A percentile compares a stretch with the other conserved stretches of the same genome.
Evolutionary conservation across 345 rosid genomes (phyloP).

Genomic region (Melaleuca alternifolia): DNA sequence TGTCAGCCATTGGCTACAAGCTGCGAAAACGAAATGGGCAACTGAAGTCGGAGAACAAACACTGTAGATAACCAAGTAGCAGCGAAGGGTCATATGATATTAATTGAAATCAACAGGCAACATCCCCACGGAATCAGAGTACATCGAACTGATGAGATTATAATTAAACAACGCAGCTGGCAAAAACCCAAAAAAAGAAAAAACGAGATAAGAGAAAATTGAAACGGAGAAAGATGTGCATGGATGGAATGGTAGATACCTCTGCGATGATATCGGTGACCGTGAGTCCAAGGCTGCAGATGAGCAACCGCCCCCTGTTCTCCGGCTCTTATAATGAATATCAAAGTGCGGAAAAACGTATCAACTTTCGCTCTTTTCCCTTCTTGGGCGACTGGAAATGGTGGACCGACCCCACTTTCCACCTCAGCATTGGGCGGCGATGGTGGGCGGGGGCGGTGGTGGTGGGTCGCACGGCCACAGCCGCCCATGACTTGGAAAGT

Average conservation of each 20-base stretch:
- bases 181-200: background rate
- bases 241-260: background rate
- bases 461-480: background rate
- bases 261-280: background rate
- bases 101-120: too few relatives aligned
- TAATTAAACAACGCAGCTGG: background rate
- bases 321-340: background rate
- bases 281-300: background rate
- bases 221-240: background rate
- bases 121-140: background rate
- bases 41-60: background rate
- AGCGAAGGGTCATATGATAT: background rate
- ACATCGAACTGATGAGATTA: background rate
- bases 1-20: conserved; percentile 11
- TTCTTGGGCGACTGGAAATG: background rate
- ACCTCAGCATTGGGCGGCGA: background rate
- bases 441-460: background rate
- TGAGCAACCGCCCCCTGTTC: background rate
- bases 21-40: background rate
- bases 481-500: conserved; percentile 7
- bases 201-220: background rate
- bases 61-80: background rate
- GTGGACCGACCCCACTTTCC: background rate
- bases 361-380: background rate
- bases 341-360: background rate